Evolutionary conservation across 371 early-diverging fungal species (phyloP), one percentile per base, ranked within the genome.

Genomic region (Entomophthora muscae): DNA sequence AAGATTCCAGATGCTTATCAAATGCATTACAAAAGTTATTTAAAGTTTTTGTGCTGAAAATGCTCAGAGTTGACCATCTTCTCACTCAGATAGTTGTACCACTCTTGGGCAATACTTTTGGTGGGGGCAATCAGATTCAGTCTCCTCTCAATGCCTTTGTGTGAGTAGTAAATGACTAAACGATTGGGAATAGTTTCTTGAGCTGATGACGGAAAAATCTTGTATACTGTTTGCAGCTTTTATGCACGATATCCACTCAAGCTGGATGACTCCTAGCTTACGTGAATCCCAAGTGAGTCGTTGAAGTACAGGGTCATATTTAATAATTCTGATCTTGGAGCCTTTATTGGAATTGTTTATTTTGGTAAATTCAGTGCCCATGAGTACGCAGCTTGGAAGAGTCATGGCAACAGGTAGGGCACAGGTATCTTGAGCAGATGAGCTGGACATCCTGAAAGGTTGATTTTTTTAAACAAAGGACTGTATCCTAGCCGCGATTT

Each of bases 341-440:
- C 53, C 42, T 10, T 23, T 22, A n/a, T 52, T 62, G 23, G 2
- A 17, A 17, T 21, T 23, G 24, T 62, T 62, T 2, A 62, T 7
- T 29, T 62, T 62, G 21, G 42, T 51, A 22, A 62, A 62, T 51
- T 62, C 53, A 23, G 62, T 62, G 7, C 62, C 62, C 42, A 27
- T 52, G 1, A 53, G 23, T 26, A 62, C 31, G 26, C 61, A 28
- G 23, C n/a, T 31, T 10, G 61, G 61, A 17, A 42, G 42, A 17
- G 42, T 42, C 42, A n/a, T n/a, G n/a, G n/a, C n/a, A n/a, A n/a
- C n/a, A n/a, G n/a, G n/a, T n/a, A n/a, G n/a, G n/a, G n/a, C n/a
- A n/a, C n/a, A n/a, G n/a, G n/a, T n/a, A n/a, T n/a, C n/a, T n/a
- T n/a, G n/a, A n/a, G n/a, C n/a, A n/a, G n/a, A n/a, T n/a, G n/a